Evolutionary conservation across 2,329 filamentous ascomycete genomes (phyloP), one percentile per base, ranked within the genome.

Genomic region (Penicillium griseofulvum): DNA sequence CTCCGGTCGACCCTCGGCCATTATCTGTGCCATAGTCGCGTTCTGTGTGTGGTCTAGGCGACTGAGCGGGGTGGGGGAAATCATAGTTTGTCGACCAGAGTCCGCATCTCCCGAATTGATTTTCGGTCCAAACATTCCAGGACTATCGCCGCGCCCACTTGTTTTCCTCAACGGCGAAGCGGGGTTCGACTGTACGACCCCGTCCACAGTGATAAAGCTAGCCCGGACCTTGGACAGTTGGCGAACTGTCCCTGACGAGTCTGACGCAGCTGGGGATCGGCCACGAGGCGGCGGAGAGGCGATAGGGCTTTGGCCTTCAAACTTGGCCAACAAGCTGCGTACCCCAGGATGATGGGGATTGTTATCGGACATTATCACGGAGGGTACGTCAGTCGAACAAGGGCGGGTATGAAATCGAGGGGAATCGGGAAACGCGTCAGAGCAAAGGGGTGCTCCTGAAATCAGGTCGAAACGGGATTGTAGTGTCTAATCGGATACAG

Each of bases 271-370:
- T 51, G 87, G 87, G 55, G 86, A 88, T 72, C 88, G 81, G 58
- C 88, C 88, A 77, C 88, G 81, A 60, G 88, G 87, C 16, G 86
- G 84, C 61, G 85, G 82, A 65, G 83, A 87, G 55, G 80, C 78
- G 63, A 85, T 65, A 43, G 62, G 84, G 59, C 79, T 78, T 63
- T 84, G 83, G 71, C 81, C 83, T 79, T 92, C 89, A 72, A 91
- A 91, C 82, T 89, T 90, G 68, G 89, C 89, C 66, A 87, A 82
- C 63, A 92, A 83, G 76, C 89, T 89, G 76, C 81, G 87, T 68
- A 90, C 87, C 68, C 83, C 85, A 24, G 68, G 69, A 47, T 70
- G 65, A 39, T 55, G 63, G 46, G 57, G 45, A 47, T 64, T 65
- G 54, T 58, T 65, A 49, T 65, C 63, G 47, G 62, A 58, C 63